Conservation (phyloP, 768 basidiomycete genomes). For the Chalciporus pseudorubinellus region DNA sequence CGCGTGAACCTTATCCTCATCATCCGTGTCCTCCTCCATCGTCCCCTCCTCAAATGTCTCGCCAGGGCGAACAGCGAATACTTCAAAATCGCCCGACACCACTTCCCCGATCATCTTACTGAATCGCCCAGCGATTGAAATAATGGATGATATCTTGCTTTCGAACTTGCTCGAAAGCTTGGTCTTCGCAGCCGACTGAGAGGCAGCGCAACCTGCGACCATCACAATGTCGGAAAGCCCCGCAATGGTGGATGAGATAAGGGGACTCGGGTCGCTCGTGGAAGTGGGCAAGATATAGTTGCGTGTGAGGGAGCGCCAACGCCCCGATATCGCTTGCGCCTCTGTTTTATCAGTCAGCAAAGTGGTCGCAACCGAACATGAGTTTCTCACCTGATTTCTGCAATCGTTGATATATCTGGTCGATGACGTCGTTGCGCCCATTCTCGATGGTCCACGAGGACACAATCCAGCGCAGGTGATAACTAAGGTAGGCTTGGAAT, state of each 20-base stretch:
- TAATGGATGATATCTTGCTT: conserved; percentile 3
- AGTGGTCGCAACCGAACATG: background rate
- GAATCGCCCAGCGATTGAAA: conserved; percentile 2
- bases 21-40: conserved; percentile 11
- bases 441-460: conserved; percentile 14
- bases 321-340: conserved; percentile 6
- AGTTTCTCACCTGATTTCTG: conserved; percentile 5
- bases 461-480: background rate
- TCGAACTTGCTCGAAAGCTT: conserved; percentile 4
- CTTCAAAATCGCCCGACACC: conserved; percentile 8
- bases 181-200: background rate
- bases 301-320: conserved; percentile 15
- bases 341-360: conserved; percentile 2
- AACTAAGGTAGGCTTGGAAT: conserved; percentile 8
- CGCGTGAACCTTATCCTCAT: background rate
- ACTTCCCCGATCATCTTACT: conserved; percentile 9
- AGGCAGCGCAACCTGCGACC: conserved; percentile 5
- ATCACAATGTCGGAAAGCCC: conserved; percentile 9
- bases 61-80: background rate
- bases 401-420: conserved; percentile 6
- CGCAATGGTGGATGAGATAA: background rate
- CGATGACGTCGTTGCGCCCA: conserved; percentile 1
- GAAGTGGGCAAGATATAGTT: conserved; percentile 1
- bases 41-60: conserved; percentile 3
- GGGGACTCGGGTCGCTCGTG: background rate